Evolutionary conservation across 768 basidiomycete species (phyloP), one percentile per base, ranked within the genome.

Genomic region (Russula vinacea): DNA sequence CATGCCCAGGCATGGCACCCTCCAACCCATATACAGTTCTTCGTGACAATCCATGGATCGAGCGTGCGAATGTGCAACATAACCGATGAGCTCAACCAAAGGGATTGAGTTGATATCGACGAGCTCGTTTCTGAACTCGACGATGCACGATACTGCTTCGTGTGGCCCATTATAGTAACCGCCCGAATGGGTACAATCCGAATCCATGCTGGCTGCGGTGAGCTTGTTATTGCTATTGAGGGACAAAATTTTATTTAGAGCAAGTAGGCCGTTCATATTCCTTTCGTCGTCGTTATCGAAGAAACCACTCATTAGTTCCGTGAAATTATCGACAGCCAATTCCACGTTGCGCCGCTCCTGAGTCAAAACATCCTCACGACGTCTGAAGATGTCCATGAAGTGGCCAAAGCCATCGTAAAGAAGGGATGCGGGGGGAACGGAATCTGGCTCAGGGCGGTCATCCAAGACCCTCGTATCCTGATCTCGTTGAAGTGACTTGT

Each of bases 341-440:
- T 37, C 53, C 26, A 50, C 14, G 13, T 50, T 8, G 4, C 3
- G 14, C 26, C 16, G 24, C 49, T 26, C 13, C 26, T 1, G 3
- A 49, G n/a, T 19, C 13, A 50, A 14, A 44, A 44, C 9, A 10
- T 40, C 16, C 6, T 22, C 16, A 17, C 24, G 19, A 8, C 17
- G 24, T 24, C 14, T n/a, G 26, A 32, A 39, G 17, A 5, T 17
- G 24, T 60, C 59, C 10, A 52, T 5, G 32, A 60, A 52, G 1
- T 5, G 1, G 11, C 59, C 51, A 11, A 60, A 60, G 39, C 59
- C 59, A 2, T 52, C 39, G 2, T 42, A 60, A 3, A 60, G 39
- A 4, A 60, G 59, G 19, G 59, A 42, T 13, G 24, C 19, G 9
- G 50, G 58, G 19, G 58, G 50, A 22, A 52, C 7, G 6, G 1